Base-by-base conservation (phyloP, 2,329 filamentous ascomycete species). In the Fusarium brevicatenulatum region DNA sequence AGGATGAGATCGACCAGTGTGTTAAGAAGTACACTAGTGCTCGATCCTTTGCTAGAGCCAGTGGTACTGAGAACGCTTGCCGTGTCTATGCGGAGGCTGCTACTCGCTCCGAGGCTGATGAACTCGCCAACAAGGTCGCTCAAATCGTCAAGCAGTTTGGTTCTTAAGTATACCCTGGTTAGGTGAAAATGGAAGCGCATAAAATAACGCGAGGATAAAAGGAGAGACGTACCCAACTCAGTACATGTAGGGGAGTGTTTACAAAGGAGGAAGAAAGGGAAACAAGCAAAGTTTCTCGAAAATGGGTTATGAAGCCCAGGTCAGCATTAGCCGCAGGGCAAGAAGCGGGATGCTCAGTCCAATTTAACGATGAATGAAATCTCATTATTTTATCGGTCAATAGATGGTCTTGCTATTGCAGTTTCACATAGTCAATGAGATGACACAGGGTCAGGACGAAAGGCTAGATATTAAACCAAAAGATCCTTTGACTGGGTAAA, bases 1-100 rank as follows among this genome's bases (percentile, higher is more conserved):
- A 99, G 83, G 88, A 90, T 23, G 91, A 94, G 81, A 98, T 99
- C 76, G 95, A 98, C 82, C 89, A 91, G 69, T 87, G 93, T 68
- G 95, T 98, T 69, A 92, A 91, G 79, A 97, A 97, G 82, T 98
- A 97, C 84, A 93, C 93, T 78, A 93, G 93, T 77, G 96, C 94
- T 6, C 90, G 96, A 73, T 92, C 93, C 55, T 99, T 99, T 82
- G 96, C 95, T 12, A 91, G 96, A 77, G 95, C 96, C 42, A 96
- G 93, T 74, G 96, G 96, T 36, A 99, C 96, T 1, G 96, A 99
- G 83, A 97, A 99, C 82, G 95, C 95, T 5, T 95, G 97, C 77
- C 90, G 96, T 71, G 95, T 99, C 25, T 99, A 99, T 80, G 95
- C 95, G 12, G 96, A 99, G 84, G 96, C 96, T 8, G 93, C 93